A percentile compares a stretch with the other conserved stretches of the same genome.
These are phyloP conservation scores for Rhizophlyctis rosea DNA, from an alignment of 192 early-diverging fungal species.

Conservation along the genomic window DNA sequence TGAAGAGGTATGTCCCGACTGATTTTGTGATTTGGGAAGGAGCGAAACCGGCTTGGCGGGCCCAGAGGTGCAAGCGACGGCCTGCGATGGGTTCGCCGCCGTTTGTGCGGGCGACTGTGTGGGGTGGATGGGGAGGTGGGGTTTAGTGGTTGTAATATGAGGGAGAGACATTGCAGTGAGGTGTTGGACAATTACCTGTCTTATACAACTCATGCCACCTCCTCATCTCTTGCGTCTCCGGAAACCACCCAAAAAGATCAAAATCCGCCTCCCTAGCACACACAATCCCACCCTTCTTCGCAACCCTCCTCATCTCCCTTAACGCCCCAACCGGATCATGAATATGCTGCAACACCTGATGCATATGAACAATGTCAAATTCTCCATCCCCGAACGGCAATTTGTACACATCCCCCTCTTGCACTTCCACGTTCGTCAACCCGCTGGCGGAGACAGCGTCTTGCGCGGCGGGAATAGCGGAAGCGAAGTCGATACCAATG, in stretches of 20 bases:
- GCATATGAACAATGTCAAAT: constrained; percentile 7
- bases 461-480: neutral
- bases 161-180: too few relatives aligned
- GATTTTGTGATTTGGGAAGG: neutral
- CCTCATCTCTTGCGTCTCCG: neutral
- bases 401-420: neutral
- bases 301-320: constrained; percentile 4
- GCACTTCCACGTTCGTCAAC: neutral
- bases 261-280: constrained; percentile 5
- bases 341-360: constrained; percentile 13
- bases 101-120: constrained; percentile 1
- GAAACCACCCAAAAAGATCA: neutral
- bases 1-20: neutral
- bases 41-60: constrained; percentile 1
- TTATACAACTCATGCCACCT: constrained; percentile 13
- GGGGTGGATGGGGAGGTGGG: too few relatives aligned
- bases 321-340: neutral
- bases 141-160: too few relatives aligned
- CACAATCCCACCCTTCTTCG: constrained; percentile 6
- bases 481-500: constrained; percentile 3
- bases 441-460: neutral
- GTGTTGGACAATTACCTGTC: too few relatives aligned
- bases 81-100: constrained; percentile 11
- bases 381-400: neutral
- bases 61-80: constrained; percentile 11